These are phyloP conservation scores for Citrullus colocynthis DNA, from an alignment of 306 rosid genomes.

Conservation along the genomic window DNA sequence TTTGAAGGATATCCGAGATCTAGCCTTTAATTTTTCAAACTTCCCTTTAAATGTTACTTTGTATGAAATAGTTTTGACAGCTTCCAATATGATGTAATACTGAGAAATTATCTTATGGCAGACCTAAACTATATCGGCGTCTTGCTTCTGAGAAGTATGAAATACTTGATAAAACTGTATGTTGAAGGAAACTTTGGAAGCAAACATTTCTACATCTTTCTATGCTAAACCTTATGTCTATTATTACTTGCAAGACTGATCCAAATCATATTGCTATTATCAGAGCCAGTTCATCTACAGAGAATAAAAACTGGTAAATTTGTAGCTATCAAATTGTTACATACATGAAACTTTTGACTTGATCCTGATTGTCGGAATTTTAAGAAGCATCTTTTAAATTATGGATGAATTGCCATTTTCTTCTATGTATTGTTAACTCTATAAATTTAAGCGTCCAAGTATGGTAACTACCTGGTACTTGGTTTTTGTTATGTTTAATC, in stretches of 20 bases:
- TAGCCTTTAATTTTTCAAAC: background rate
- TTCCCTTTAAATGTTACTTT: background rate
- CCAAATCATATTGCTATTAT: background rate
- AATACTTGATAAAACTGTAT: background rate
- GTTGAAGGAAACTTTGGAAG: background rate
- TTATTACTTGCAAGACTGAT: background rate
- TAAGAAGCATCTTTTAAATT: background rate
- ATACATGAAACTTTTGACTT: background rate
- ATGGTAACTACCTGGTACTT: conserved; percentile 9
- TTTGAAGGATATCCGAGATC: background rate
- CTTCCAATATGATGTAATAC: background rate
- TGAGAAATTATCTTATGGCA: background rate
- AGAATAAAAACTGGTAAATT: background rate
- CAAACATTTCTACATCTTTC: background rate
- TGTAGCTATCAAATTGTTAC: background rate
- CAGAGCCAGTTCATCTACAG: background rate
- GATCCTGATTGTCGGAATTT: background rate
- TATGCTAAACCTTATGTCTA: background rate
- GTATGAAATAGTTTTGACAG: background rate
- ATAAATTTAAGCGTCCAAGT: background rate
- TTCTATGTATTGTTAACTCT: background rate
- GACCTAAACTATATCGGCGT: background rate
- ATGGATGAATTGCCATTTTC: background rate
- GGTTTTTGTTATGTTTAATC: conserved; percentile 27
- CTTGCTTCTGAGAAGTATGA: background rate